Evolutionary conservation across 73 alveolate species (phyloP).

Genomic region (Blepharisma stoltei): DNA sequence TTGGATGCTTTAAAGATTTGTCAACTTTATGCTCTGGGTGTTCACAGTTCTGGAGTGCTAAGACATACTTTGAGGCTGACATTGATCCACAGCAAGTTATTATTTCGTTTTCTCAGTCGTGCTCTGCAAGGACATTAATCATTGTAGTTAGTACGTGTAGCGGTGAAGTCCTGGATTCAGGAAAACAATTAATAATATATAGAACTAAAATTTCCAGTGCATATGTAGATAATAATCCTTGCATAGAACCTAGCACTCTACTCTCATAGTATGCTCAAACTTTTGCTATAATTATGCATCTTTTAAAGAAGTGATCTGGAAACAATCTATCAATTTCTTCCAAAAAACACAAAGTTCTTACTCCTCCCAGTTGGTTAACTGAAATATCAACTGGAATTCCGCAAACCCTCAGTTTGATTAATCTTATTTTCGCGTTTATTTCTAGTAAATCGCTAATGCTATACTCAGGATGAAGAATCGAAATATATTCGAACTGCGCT

Average conservation of each 20-base stretch:
- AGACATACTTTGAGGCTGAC: not conserved
- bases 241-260: constrained; percentile 71
- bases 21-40: not conserved
- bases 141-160: constrained; percentile 69
- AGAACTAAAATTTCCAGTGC: constrained; percentile 77
- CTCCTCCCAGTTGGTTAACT: constrained; percentile 80
- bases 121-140: constrained; percentile 60
- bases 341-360: constrained; percentile 68
- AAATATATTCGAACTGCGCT: constrained; percentile 13
- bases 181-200: constrained; percentile 61
- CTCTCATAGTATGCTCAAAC: constrained; percentile 88
- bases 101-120: constrained; percentile 72
- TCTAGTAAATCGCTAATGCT: constrained; percentile 43
- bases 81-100: constrained; percentile 57
- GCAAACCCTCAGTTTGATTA: constrained; percentile 70
- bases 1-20: not conserved
- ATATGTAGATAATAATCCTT: constrained; percentile 77
- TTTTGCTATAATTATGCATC: constrained; percentile 66
- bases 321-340: constrained; percentile 62
- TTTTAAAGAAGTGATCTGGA: constrained; percentile 70
- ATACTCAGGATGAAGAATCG: constrained; percentile 31
- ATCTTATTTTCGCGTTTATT: constrained; percentile 71
- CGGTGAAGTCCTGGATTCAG: constrained; percentile 66
- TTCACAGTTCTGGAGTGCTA: not conserved
- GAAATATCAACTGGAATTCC: constrained; percentile 77